Evolutionary conservation across 441 rosid genomes (phyloP).

Genomic region (Pelargonium fulgidum): DNA sequence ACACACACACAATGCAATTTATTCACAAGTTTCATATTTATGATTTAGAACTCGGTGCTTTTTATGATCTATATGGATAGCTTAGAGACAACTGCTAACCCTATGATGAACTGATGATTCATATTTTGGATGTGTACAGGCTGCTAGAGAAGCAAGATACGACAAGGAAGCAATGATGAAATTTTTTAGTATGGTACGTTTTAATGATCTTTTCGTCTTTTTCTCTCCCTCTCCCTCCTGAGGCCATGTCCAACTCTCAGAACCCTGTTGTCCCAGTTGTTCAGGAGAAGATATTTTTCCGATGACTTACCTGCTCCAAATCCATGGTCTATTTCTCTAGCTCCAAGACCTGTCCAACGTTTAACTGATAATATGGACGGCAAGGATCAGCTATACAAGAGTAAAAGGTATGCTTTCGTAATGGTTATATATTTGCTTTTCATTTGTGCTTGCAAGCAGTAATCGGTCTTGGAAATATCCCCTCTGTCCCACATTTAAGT

Average conservation of each 20-base stretch:
- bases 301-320: conserved; percentile 62
- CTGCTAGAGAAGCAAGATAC: conserved; percentile 88
- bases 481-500: background rate
- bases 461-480: background rate
- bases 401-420: conserved; percentile 39
- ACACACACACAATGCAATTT: too few species aligned
- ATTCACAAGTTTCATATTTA: too few species aligned
- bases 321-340: conserved; percentile 68
- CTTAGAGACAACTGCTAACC: background rate
- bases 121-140: conserved; percentile 36
- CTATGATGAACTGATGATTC: conserved; percentile 2
- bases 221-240: conserved; percentile 11
- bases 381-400: conserved; percentile 59
- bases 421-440: background rate
- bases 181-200: conserved; percentile 69
- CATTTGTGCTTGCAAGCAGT: conserved; percentile 1
- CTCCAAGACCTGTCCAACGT: conserved; percentile 52
- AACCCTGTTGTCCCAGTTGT: conserved; percentile 48
- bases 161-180: conserved; percentile 89
- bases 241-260: conserved; percentile 12
- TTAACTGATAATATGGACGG: conserved; percentile 62
- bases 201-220: background rate
- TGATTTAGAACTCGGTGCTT: background rate
- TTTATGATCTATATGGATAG: background rate
- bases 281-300: conserved; percentile 85